Evolutionary conservation across 2,329 filamentous ascomycete species (phyloP), one percentile per base, ranked within the genome.

Genomic region (Camillea tinctor): DNA sequence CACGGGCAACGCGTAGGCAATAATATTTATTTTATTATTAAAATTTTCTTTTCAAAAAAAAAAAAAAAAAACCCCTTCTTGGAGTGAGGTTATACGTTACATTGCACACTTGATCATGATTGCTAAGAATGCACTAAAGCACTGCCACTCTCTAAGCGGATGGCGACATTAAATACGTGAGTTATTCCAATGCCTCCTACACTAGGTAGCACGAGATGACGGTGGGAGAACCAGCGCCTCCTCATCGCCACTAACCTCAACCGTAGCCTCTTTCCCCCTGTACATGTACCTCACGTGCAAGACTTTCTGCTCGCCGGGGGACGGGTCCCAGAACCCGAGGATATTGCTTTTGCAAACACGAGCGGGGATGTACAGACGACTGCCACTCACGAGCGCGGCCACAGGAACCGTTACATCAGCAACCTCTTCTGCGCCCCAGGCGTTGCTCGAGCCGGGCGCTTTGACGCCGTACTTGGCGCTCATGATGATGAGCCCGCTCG

Each of bases 321-420:
- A 76, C 17, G 81, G 81, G 58, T 84, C 81, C 78, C 80, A 83
- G 67, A 84, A 83, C 1, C 81, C 81, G 0, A 80, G 71, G 24
- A 84, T 65, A 40, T 76, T 72, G 51, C 74, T 75, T 73, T 82
- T 81, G 55, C 74, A 67, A 55, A 81, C 66, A 0, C 78, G 77
- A 2, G 58, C 57, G 0, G 79, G 78, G 40, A 81, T 78, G 3
- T 68, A 58, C 13, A 82, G 61, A 50, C 66, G 60, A 4, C 74
- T 73, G 2, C 72, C 71, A 57, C 77, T 73, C 36, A 83, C 73
- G 40, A 83, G 68, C n/a, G 79, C 79, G 17, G 77, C 77, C 24
- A 82, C 65, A 3, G 80, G 77, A 13, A 81, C 73, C 3, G 79
- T 82, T 19, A 83, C 80, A 60, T 84, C 80, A 22, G 79, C 80